These are phyloP conservation scores for Cardamine chenopodiifolia DNA, from an alignment of 345 rosid species.

Conservation along the genomic window DNA sequence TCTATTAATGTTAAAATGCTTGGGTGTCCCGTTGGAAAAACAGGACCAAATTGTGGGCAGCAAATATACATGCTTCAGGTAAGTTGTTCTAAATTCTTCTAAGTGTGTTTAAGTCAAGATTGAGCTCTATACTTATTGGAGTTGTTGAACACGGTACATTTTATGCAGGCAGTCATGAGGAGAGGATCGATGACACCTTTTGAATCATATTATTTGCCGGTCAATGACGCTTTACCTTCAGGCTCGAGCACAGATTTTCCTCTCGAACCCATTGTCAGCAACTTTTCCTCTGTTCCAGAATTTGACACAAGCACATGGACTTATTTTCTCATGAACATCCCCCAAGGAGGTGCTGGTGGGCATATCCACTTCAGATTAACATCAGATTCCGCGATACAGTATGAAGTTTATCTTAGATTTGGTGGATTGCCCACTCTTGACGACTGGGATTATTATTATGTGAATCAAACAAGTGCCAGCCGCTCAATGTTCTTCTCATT, in stretches of 20 bases:
- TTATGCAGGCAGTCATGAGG: constrained; percentile 79
- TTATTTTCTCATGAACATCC: constrained; percentile 72
- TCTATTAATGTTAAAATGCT: constrained; percentile 60
- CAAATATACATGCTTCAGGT: constrained; percentile 80
- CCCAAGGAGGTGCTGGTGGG: constrained; percentile 91
- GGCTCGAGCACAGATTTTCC: constrained; percentile 61
- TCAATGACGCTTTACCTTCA: constrained; percentile 52
- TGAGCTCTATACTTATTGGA: constrained; percentile 16
- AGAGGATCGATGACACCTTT: constrained; percentile 59
- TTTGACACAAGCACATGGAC: constrained; percentile 62
- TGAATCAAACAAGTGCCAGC: constrained; percentile 59
- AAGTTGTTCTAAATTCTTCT: background rate
- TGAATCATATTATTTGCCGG: constrained; percentile 81
- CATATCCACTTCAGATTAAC: constrained; percentile 70
- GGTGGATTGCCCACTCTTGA: constrained; percentile 76
- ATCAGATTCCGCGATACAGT: constrained; percentile 56
- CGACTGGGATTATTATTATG: constrained; percentile 81
- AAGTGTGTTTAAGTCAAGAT: constrained; percentile 20
- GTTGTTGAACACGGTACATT: background rate
- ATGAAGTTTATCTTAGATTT: constrained; percentile 75
- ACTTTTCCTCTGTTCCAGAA: constrained; percentile 54
- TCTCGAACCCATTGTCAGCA: constrained; percentile 74
- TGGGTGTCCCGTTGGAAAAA: constrained; percentile 76
- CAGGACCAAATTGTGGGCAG: constrained; percentile 73
- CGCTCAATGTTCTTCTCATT: constrained; percentile 65